Evolutionary conservation across 2,329 filamentous ascomycete genomes (phyloP).

Genomic region (Lachnellula subtilissima): DNA sequence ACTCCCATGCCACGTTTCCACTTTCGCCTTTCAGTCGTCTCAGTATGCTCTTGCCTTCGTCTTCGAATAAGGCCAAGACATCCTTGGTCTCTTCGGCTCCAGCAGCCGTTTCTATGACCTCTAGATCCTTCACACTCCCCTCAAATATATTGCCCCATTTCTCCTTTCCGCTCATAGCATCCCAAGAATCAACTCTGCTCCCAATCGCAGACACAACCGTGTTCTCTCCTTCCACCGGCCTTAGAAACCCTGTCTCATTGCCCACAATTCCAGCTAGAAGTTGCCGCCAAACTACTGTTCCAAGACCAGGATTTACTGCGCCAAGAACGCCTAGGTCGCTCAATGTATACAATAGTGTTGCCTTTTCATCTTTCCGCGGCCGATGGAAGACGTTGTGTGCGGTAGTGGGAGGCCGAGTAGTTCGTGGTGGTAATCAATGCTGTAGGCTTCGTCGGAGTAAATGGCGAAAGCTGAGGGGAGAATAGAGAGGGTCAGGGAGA

Average conservation of each 20-base stretch:
- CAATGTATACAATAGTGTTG: constrained; percentile 85
- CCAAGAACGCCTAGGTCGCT: constrained; percentile 80
- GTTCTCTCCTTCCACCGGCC: constrained; percentile 73
- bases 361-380: constrained; percentile 74
- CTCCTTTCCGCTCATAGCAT: constrained; percentile 73
- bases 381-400: constrained; percentile 89
- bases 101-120: constrained; percentile 65
- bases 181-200: constrained; percentile 71
- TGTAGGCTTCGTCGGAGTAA: constrained; percentile 84
- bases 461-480: constrained; percentile 50
- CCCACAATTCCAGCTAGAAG: constrained; percentile 47
- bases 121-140: constrained; percentile 62
- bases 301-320: constrained; percentile 83
- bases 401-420: constrained; percentile 78
- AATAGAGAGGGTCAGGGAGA: constrained; percentile 27
- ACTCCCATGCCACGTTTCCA: constrained; percentile 76
- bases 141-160: constrained; percentile 65
- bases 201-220: constrained; percentile 72
- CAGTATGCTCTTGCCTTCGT: constrained; percentile 53
- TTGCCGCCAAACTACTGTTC: constrained; percentile 83
- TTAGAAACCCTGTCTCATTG: constrained; percentile 42
- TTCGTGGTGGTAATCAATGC: constrained; percentile 88
- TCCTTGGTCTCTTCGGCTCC: constrained; percentile 55
- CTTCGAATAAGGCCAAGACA: constrained; percentile 62
- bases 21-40: constrained; percentile 68